Conservation (phyloP, 75 land plant genomes). For the Sequoia sempervirens region DNA sequence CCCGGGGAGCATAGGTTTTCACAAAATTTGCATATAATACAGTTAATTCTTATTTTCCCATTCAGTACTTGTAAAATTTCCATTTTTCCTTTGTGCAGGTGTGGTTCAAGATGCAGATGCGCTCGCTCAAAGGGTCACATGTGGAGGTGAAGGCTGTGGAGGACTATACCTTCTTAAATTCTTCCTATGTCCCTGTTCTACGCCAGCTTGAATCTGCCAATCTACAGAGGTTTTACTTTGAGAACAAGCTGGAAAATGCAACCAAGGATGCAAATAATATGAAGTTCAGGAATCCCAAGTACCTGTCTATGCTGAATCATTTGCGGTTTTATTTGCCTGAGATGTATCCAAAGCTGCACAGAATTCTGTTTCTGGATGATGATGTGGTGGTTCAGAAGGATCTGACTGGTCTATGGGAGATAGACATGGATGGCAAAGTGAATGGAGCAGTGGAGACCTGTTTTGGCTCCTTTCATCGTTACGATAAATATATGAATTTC, state of each 20-base stretch:
- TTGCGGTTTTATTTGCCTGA: slow-evolving; percentile 61
- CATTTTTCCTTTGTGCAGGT: slow-evolving; percentile 11
- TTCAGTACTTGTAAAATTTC: not conserved
- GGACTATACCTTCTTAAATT: slow-evolving; percentile 56
- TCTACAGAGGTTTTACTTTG: slow-evolving; percentile 46
- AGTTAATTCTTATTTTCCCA: not conserved
- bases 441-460: slow-evolving; percentile 76
- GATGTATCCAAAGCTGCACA: slow-evolving; percentile 62
- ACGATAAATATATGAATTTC: slow-evolving; percentile 65
- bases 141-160: slow-evolving; percentile 60
- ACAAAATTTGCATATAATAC: not conserved
- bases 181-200: slow-evolving; percentile 57
- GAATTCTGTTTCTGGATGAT: slow-evolving; percentile 60
- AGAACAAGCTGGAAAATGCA: slow-evolving; percentile 63
- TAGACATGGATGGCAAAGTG: slow-evolving; percentile 77
- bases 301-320: slow-evolving; percentile 60
- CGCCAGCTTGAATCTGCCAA: slow-evolving; percentile 68
- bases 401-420: slow-evolving; percentile 54
- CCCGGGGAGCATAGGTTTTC: not conserved
- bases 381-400: slow-evolving; percentile 73
- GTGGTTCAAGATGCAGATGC: slow-evolving; percentile 52
- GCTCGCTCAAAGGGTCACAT: slow-evolving; percentile 45
- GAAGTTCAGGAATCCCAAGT: slow-evolving; percentile 71
- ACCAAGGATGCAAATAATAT: slow-evolving; percentile 63
- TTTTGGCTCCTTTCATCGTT: slow-evolving; percentile 54